Conservation (phyloP, 345 rosid species). For the Cardamine occulta region DNA sequence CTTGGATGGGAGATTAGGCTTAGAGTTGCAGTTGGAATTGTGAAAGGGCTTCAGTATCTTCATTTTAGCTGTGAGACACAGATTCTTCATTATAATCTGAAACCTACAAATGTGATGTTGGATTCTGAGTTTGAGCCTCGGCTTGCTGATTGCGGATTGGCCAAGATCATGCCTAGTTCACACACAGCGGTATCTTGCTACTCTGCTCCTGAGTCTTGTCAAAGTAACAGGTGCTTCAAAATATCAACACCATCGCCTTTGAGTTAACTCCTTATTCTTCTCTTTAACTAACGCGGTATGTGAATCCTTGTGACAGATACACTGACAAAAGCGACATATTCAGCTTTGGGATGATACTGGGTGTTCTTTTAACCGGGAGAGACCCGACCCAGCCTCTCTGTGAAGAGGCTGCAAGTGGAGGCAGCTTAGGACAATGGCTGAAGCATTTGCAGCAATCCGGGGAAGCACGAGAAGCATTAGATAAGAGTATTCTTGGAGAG, state of each 20-base stretch:
- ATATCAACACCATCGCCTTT: background rate
- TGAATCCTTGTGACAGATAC: slow-evolving; percentile 54
- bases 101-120: slow-evolving; percentile 89
- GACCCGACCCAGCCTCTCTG: slow-evolving; percentile 73
- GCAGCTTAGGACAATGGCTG: slow-evolving; percentile 83
- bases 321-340: slow-evolving; percentile 86
- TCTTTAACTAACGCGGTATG: slow-evolving; percentile 31
- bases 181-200: slow-evolving; percentile 56
- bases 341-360: slow-evolving; percentile 95
- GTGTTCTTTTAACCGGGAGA: slow-evolving; percentile 79
- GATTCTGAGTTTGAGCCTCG: slow-evolving; percentile 90
- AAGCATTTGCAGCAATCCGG: slow-evolving; percentile 85
- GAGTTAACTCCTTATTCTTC: background rate
- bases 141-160: slow-evolving; percentile 80
- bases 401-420: slow-evolving; percentile 59
- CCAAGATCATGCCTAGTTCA: slow-evolving; percentile 64
- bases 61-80: slow-evolving; percentile 67
- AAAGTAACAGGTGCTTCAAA: slow-evolving; percentile 66
- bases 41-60: slow-evolving; percentile 86
- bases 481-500: slow-evolving; percentile 81
- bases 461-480: slow-evolving; percentile 81
- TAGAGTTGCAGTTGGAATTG: slow-evolving; percentile 84
- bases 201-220: slow-evolving; percentile 78
- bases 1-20: slow-evolving; percentile 87
- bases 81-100: slow-evolving; percentile 80